Evolutionary conservation across 768 basidiomycete species (phyloP).

Genomic region (Macrolepiota fuliginosa): DNA sequence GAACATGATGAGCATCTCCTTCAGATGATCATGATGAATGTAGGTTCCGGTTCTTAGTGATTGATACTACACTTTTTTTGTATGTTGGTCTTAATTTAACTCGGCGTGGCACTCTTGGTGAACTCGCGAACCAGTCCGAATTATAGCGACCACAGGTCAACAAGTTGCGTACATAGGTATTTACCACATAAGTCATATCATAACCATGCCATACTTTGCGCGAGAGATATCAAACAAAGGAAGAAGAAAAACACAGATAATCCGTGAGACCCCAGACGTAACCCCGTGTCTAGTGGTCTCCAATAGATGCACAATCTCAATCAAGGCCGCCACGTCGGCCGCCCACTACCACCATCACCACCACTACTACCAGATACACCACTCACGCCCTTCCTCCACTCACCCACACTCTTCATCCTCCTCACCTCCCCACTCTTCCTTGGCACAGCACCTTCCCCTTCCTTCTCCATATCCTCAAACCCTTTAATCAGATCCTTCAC

Average conservation of each 20-base stretch:
- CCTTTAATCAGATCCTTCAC: slow-evolving; percentile 70
- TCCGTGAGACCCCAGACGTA: not conserved
- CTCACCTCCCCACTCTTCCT: slow-evolving; percentile 25
- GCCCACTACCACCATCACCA: not conserved
- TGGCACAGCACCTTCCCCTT: slow-evolving; percentile 21
- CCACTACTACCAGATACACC: not conserved
- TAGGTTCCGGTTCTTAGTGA: too few species aligned
- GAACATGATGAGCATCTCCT: too few species aligned
- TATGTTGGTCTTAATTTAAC: too few species aligned
- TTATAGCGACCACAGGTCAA: not conserved
- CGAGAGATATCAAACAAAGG: not conserved
- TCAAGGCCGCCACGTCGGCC: slow-evolving; percentile 5
- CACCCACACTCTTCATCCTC: slow-evolving; percentile 13
- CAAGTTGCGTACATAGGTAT: not conserved
- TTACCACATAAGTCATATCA: slow-evolving; percentile 1
- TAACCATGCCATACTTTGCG: not conserved
- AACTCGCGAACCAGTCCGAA: slow-evolving; percentile 28
- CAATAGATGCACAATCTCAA: not conserved
- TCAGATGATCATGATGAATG: too few species aligned
- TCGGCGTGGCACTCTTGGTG: slow-evolving; percentile 31
- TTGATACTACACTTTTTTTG: too few species aligned
- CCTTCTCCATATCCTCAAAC: slow-evolving; percentile 48
- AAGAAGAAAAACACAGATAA: slow-evolving; percentile 2
- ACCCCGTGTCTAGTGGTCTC: not conserved
- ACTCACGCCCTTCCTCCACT: slow-evolving; percentile 9